Evolutionary conservation across 306 rosid genomes (phyloP), one percentile per base, ranked within the genome.

Genomic region (Cicer judaicum): DNA sequence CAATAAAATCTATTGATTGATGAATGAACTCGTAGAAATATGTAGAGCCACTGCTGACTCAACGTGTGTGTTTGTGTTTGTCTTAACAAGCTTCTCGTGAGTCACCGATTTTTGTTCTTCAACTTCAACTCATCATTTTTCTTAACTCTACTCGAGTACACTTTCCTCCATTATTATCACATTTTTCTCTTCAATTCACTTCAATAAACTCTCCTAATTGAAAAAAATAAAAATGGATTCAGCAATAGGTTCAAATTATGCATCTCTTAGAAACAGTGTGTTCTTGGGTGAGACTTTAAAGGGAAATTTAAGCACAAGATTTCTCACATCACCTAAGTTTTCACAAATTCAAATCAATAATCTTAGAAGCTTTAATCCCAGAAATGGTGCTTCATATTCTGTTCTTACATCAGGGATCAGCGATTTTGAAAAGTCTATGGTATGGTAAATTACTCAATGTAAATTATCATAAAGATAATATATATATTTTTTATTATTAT

Each of bases 251-350:
- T 87, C 89, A 15, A 54, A 77, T 80, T 82, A 81, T 81, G 86
- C 84, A 14, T 54, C 84, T 9, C 36, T 87, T 66, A 87, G 75
- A 66, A 69, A 79, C 39, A 72, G 71, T 42, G 79, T 57, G 1
- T 84, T 93, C 56, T 89, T 78, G 77, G 97, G 93, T 61, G 90
- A 88, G 74, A 68, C 72, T 70, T 24, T 86, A 7, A 80, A 69
- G 48, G 71, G 84, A 36, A 81, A 83, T 48, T 48, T 59, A n/a
- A 87, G 69, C 46, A 9, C 74, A 29, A 77, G 78, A n/a, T 84
- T 72, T 19, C 74, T 78, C 69, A 84, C 78, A 39, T 60, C 65
- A 14, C 29, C 70, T 70, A 90, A 85, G 70, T 46, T 62, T 53
- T 59, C 86, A 11, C 78, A 47, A 75, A 50, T 76, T 21, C 64